A percentile compares a stretch with the other conserved stretches of the same genome.
These are phyloP conservation scores for Arthrobotrys sphaeroides DNA, from an alignment of 2,329 filamentous ascomycete genomes.

Conservation along the genomic window DNA sequence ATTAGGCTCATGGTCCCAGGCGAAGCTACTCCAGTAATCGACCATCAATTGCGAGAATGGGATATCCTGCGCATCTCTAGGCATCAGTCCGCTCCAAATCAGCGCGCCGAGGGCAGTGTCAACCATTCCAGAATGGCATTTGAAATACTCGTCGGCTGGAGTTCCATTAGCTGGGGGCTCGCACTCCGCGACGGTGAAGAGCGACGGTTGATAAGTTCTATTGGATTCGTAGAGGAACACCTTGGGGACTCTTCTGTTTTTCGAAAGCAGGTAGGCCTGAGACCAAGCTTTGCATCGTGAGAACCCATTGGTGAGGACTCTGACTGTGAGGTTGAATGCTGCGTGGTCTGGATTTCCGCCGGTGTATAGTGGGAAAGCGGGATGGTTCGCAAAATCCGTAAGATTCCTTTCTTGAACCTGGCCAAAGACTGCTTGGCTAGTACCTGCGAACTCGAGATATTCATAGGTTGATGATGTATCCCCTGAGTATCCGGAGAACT, in stretches of 20 bases:
- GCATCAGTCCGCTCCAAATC: slow-evolving; percentile 59
- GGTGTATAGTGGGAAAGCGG: slow-evolving; percentile 41
- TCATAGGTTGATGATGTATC: slow-evolving; percentile 55
- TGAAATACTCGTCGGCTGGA: slow-evolving; percentile 61
- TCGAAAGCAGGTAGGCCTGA: slow-evolving; percentile 60
- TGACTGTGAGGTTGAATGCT: slow-evolving; percentile 60
- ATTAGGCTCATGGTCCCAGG: slow-evolving; percentile 59
- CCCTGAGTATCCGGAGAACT: slow-evolving; percentile 55
- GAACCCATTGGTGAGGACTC: slow-evolving; percentile 59
- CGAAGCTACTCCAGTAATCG: slow-evolving; percentile 61
- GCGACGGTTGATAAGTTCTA: slow-evolving; percentile 61
- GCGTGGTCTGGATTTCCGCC: slow-evolving; percentile 45
- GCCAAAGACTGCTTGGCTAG: slow-evolving; percentile 3
- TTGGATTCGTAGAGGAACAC: slow-evolving; percentile 62
- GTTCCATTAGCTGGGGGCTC: slow-evolving; percentile 55
- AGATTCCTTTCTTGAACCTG: slow-evolving; percentile 48
- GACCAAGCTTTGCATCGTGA: slow-evolving; percentile 61
- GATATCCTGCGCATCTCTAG: slow-evolving; percentile 61
- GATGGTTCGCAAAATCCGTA: slow-evolving; percentile 53
- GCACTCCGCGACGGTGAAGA: slow-evolving; percentile 60
- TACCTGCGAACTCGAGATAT: slow-evolving; percentile 55
- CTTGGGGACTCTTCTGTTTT: slow-evolving; percentile 58
- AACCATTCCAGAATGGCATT: slow-evolving; percentile 63
- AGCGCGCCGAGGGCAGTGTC: slow-evolving; percentile 61
- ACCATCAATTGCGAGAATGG: slow-evolving; percentile 60